Evolutionary conservation across 805 yeast genomes (phyloP), one percentile per base, ranked within the genome.

Genomic region (Brettanomyces bruxellensis): DNA sequence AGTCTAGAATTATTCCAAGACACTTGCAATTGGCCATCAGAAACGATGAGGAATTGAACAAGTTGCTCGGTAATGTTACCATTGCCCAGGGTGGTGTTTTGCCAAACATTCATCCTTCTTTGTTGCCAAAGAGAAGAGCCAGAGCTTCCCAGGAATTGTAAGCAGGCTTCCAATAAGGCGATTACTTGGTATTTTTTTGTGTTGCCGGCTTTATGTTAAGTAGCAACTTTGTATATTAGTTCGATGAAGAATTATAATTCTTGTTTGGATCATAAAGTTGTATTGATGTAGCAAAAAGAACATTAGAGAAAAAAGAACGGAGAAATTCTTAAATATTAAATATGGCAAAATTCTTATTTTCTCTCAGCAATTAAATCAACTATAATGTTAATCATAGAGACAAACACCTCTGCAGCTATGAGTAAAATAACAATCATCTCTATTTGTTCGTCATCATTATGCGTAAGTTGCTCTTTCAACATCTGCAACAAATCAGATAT

Each of bases 81-180:
- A 91, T 90, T 64, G 96, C 97, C 59, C 95, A 89, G 74, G 97
- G 97, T 83, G 97, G 97, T 86, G 97, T 91, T 62, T 80, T 90
- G 72, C 97, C 97, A 76, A 87, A 88, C 83, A 86, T 89, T 68
- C 96, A 87, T 76, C 88, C 83, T 73, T 83, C 83, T 76, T 83
- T 90, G 70, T 81, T 90, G 61, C 83, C 81, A 66, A 69, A 74
- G 70, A 75, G 75, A 66, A 65, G 76, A 49, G 75, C 73, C 52
- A 75, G 75, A 67, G 78, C 75, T 67, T 75, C 79, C 58, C 79
- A 75, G 69, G 79, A 75, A 68, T 73, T 75, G 64, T 75, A 73
- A 71, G 59, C 50, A 13, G 28, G 28, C 25, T 18, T 38, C 25
- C 24, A 12, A 23, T 38, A 28, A 28, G 32, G 32, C 32, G 23